Evolutionary conservation across 1,284 basidiomycete genomes (phyloP).

Genomic region (Omphalotus olearius): DNA sequence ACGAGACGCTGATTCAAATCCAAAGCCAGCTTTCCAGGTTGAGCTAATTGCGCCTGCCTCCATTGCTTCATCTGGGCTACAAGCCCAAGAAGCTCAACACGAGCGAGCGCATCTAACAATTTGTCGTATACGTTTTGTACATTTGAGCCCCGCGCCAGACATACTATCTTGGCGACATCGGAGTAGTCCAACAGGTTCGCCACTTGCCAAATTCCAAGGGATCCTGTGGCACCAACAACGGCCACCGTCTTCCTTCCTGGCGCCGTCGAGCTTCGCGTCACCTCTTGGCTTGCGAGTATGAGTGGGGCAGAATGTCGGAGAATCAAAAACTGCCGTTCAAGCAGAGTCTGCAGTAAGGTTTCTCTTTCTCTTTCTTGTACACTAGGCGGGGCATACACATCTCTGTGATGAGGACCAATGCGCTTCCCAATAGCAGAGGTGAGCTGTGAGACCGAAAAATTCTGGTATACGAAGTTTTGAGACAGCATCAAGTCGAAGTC

Average conservation of each 20-base stretch:
- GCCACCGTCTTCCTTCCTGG: conserved; percentile 9
- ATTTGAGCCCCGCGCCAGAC: conserved; percentile 11
- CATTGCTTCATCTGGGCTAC: conserved; percentile 4
- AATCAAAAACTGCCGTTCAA: conserved; percentile 9
- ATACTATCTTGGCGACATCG: conserved; percentile 15
- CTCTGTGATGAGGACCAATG: background rate
- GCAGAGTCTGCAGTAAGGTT: conserved; percentile 5
- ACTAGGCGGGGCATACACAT: background rate
- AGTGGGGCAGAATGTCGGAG: conserved; percentile 6
- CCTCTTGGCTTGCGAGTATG: conserved; percentile 2
- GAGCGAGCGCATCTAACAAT: conserved; percentile 8
- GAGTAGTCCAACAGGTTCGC: conserved; percentile 10
- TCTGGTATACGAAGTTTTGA: conserved; percentile 14
- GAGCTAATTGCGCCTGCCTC: conserved; percentile 5
- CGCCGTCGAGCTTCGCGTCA: background rate
- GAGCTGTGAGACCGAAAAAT: conserved; percentile 11
- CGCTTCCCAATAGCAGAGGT: conserved; percentile 3
- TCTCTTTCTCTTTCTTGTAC: background rate
- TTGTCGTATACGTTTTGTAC: conserved; percentile 12
- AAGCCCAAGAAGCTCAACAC: conserved; percentile 6
- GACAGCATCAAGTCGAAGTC: conserved; percentile 9
- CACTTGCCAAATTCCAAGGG: conserved; percentile 16
- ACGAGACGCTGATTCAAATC: conserved; percentile 13
- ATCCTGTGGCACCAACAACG: conserved; percentile 15
- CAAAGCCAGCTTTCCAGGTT: background rate